Evolutionary conservation across 495 filamentous ascomycete species (phyloP).

Genomic region (Penicillium longicatenatum): DNA sequence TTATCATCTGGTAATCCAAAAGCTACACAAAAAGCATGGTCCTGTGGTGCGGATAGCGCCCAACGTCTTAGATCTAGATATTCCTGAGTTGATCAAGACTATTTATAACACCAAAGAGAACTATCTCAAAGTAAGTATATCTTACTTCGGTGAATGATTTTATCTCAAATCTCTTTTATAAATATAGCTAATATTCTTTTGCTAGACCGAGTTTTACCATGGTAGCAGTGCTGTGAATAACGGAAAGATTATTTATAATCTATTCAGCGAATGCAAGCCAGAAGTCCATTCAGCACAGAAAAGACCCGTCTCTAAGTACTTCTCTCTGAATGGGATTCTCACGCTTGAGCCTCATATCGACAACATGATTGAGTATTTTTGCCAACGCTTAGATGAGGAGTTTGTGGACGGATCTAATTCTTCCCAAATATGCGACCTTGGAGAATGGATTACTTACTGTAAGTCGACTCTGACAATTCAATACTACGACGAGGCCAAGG

Average conservation of each 20-base stretch:
- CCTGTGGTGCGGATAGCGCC: constrained; percentile 37
- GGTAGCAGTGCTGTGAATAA: constrained; percentile 35
- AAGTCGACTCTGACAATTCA: constrained; percentile 8
- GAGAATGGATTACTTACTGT: constrained; percentile 37
- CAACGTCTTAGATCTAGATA: constrained; percentile 30
- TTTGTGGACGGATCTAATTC: constrained; percentile 27
- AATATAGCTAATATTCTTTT: not conserved
- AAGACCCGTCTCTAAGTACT: constrained; percentile 40
- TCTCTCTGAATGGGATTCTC: constrained; percentile 30
- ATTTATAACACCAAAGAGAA: constrained; percentile 30
- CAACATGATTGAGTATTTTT: constrained; percentile 31
- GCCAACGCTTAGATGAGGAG: constrained; percentile 32
- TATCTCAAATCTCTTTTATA: not conserved
- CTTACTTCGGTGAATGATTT: not conserved
- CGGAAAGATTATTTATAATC: constrained; percentile 36
- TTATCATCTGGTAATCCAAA: constrained; percentile 34
- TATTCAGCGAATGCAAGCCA: constrained; percentile 34
- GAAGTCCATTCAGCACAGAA: constrained; percentile 33
- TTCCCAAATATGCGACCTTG: constrained; percentile 28
- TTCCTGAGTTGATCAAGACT: constrained; percentile 28
- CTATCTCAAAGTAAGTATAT: constrained; percentile 21
- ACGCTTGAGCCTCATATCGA: constrained; percentile 38
- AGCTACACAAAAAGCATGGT: constrained; percentile 37
- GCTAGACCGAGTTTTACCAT: constrained; percentile 43
- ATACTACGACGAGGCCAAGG: not conserved